Evolutionary conservation across 495 filamentous ascomycete genomes (phyloP).

Genomic region (Xylaria scruposa): DNA sequence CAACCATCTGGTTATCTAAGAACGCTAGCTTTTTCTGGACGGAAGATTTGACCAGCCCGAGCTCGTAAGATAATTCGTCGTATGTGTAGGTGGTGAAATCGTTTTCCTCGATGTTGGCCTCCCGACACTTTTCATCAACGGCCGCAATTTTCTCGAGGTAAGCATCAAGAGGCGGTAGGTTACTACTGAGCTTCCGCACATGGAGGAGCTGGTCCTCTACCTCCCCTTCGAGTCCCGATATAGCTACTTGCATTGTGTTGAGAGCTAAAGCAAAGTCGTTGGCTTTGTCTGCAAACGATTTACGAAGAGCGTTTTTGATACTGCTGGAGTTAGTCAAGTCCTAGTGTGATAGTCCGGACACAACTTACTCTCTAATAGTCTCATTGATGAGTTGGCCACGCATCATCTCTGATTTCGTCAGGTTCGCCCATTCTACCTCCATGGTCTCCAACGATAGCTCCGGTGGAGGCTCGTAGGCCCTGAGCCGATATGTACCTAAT

Average conservation of each 20-base stretch:
- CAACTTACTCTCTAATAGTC: slow-evolving; percentile 84
- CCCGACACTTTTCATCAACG: slow-evolving; percentile 84
- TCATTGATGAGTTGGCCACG: slow-evolving; percentile 95
- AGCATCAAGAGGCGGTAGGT: slow-evolving; percentile 83
- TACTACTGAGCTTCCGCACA: slow-evolving; percentile 79
- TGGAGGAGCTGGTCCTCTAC: slow-evolving; percentile 91
- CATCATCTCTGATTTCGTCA: slow-evolving; percentile 82
- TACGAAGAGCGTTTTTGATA: slow-evolving; percentile 94
- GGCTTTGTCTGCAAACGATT: slow-evolving; percentile 91
- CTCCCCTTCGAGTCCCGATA: slow-evolving; percentile 93
- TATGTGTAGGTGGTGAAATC: slow-evolving; percentile 98
- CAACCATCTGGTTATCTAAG: slow-evolving; percentile 95
- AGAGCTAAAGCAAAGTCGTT: slow-evolving; percentile 96
- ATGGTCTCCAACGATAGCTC: slow-evolving; percentile 79
- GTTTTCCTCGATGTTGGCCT: slow-evolving; percentile 99
- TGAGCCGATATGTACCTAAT: slow-evolving; percentile 88
- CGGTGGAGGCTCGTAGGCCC: slow-evolving; percentile 86
- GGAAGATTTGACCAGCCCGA: slow-evolving; percentile 85
- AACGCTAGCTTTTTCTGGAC: slow-evolving; percentile 96
- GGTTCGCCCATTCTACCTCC: slow-evolving; percentile 78
- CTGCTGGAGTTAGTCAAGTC: slow-evolving; percentile 44
- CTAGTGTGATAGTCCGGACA: not conserved
- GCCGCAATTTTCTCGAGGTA: slow-evolving; percentile 84
- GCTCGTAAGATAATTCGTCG: slow-evolving; percentile 93
- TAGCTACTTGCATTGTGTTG: slow-evolving; percentile 89